phyloP scores from a whole-genome alignment of 1,284 basidiomycete genomes.

The Irpex sp. region DNA sequence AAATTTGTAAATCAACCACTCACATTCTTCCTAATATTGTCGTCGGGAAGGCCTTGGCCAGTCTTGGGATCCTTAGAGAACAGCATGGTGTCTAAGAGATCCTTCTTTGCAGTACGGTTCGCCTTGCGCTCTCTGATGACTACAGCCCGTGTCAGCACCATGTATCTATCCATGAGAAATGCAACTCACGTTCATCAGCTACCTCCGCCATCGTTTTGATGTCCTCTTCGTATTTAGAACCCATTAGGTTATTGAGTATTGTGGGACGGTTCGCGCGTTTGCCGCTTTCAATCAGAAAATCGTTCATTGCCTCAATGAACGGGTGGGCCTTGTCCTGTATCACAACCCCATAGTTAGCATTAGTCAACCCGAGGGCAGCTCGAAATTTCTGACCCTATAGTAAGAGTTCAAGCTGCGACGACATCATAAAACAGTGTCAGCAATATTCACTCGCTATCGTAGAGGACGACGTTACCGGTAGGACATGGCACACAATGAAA shows the following conservation, averaged over 20 bases:
- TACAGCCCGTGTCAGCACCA: slow-evolving; percentile 9
- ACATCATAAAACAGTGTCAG: too few relatives aligned
- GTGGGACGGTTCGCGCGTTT: slow-evolving; percentile 31
- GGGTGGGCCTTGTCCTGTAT: slow-evolving; percentile 31
- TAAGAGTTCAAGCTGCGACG: slow-evolving; percentile 36
- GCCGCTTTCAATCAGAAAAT: slow-evolving; percentile 35
- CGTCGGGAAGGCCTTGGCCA: slow-evolving; percentile 36
- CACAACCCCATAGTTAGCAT: not conserved
- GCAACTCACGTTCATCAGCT: slow-evolving; percentile 30
- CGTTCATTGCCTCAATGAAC: slow-evolving; percentile 40
- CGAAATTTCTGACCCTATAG: slow-evolving; percentile 23
- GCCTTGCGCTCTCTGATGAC: slow-evolving; percentile 35
- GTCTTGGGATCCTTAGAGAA: slow-evolving; percentile 41
- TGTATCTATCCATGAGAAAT: not conserved
- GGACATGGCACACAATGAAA: slow-evolving; percentile 40
- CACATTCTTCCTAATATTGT: slow-evolving; percentile 28
- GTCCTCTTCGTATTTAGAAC: slow-evolving; percentile 33
- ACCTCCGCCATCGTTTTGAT: slow-evolving; percentile 35
- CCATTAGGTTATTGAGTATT: slow-evolving; percentile 32
- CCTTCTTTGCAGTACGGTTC: slow-evolving; percentile 35
- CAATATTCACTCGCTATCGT: too few relatives aligned
- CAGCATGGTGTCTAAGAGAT: slow-evolving; percentile 44
- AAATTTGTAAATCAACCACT: slow-evolving; percentile 15
- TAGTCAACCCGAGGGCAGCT: not conserved
- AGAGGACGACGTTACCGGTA: too few relatives aligned